These are phyloP conservation scores for Ocimum tenuiflorum DNA, from an alignment of 257 asterid species.

Conservation along the genomic window DNA sequence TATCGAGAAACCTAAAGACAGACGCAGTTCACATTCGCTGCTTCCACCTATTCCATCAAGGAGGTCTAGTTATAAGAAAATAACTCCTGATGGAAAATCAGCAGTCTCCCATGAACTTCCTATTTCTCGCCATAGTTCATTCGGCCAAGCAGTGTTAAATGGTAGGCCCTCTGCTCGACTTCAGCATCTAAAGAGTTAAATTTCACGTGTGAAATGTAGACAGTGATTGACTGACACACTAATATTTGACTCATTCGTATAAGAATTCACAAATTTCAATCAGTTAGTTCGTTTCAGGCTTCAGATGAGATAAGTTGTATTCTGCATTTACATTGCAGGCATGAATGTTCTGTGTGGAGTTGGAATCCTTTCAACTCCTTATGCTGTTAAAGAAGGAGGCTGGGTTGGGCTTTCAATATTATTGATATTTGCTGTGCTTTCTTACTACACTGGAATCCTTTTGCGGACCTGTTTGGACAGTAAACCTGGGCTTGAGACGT, in stretches of 20 bases:
- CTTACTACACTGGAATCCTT: conserved; percentile 90
- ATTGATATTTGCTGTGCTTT: conserved; percentile 59
- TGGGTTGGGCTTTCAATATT: conserved; percentile 83
- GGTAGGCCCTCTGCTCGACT: conserved; percentile 30
- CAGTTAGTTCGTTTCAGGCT: background rate
- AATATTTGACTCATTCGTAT: no score
- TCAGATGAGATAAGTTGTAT: background rate
- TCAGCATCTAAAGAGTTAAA: background rate
- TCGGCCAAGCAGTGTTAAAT: conserved; percentile 70
- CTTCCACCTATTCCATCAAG: conserved; percentile 59
- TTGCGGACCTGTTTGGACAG: conserved; percentile 80
- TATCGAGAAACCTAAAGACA: conserved; percentile 40
- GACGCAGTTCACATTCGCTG: conserved; percentile 54
- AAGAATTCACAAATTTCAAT: no score
- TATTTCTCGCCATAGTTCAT: conserved; percentile 54
- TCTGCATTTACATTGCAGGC: conserved; percentile 47
- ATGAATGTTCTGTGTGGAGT: conserved; percentile 93
- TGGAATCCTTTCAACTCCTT: conserved; percentile 95
- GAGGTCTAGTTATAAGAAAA: conserved; percentile 38
- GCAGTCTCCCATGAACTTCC: conserved; percentile 56
- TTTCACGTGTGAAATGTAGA: background rate
- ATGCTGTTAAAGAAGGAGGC: conserved; percentile 91
- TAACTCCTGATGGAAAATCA: conserved; percentile 39
- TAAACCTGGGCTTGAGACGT: conserved; percentile 88
- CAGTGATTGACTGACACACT: background rate